Conservation (phyloP, 805 yeast genomes). For the Maudiozyma barnettii region DNA sequence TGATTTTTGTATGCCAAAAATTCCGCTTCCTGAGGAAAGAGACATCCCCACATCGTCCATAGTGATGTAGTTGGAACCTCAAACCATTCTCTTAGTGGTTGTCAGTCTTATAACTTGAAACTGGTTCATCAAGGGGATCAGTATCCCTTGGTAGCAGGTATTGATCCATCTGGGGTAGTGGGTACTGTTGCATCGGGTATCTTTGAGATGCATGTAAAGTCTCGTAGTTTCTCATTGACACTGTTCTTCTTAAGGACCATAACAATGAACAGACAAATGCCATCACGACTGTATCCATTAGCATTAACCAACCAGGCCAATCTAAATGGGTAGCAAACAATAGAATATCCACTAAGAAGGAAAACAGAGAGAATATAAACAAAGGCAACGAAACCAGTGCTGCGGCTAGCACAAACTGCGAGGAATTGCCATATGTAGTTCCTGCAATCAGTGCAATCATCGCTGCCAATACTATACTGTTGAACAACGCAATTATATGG, state of each 20-base stretch:
- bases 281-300: conserved; percentile 56
- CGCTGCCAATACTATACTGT: conserved; percentile 39
- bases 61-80: not conserved
- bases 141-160: not conserved
- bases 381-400: conserved; percentile 56
- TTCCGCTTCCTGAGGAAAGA: no score
- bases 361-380: conserved; percentile 58
- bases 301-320: conserved; percentile 80
- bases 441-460: conserved; percentile 34
- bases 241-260: conserved; percentile 65
- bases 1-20: no score
- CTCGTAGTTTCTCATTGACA: conserved; percentile 28
- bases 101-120: not conserved
- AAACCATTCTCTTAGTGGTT: not conserved
- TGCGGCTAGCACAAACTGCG: conserved; percentile 40
- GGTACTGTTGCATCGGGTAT: conserved; percentile 4
- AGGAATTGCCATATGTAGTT: conserved; percentile 28
- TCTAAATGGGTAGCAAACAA: conserved; percentile 65
- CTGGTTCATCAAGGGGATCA: not conserved
- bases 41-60: not conserved
- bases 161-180: no score
- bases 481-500: conserved; percentile 55
- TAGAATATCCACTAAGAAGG: conserved; percentile 73
- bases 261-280: conserved; percentile 56
- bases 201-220: conserved; percentile 8